A percentile compares a stretch with the other conserved stretches of the same genome.
Evolutionary conservation across 2,329 filamentous ascomycete species (phyloP).

Genomic region (Fusarium pseudocircinatum): DNA sequence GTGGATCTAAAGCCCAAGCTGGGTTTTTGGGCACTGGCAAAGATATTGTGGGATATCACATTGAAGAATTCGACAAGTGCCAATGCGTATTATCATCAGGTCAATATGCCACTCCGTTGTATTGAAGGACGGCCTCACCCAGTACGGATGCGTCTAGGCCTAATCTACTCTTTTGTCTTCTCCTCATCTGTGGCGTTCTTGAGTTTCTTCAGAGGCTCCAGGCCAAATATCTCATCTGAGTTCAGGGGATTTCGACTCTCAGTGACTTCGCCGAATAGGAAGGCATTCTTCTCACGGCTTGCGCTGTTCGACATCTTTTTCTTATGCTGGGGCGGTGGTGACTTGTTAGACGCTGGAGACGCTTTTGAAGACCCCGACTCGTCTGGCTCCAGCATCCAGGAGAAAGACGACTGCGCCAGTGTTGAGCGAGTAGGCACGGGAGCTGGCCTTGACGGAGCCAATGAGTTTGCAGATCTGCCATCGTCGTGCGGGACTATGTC

Average conservation of each 20-base stretch:
- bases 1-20: background rate
- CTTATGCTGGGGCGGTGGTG: constrained; percentile 49
- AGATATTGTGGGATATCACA: background rate
- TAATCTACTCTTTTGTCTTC: background rate
- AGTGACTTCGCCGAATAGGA: constrained; percentile 66
- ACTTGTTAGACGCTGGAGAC: constrained; percentile 40
- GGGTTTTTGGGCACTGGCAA: background rate
- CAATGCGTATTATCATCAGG: background rate
- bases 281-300: constrained; percentile 65
- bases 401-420: constrained; percentile 78
- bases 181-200: constrained; percentile 31
- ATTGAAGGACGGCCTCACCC: background rate
- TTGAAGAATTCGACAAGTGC: background rate
- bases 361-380: constrained; percentile 45
- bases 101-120: constrained; percentile 1
- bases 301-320: constrained; percentile 56
- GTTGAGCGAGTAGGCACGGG: constrained; percentile 69
- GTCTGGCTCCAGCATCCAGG: constrained; percentile 78
- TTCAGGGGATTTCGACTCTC: constrained; percentile 50
- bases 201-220: constrained; percentile 57
- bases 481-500: constrained; percentile 33
- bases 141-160: background rate
- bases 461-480: constrained; percentile 4
- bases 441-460: constrained; percentile 34
- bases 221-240: constrained; percentile 63